Evolutionary conservation across 2,329 filamentous ascomycete genomes (phyloP).

Genomic region (Neophaeococcomyces mojaviensis): DNA sequence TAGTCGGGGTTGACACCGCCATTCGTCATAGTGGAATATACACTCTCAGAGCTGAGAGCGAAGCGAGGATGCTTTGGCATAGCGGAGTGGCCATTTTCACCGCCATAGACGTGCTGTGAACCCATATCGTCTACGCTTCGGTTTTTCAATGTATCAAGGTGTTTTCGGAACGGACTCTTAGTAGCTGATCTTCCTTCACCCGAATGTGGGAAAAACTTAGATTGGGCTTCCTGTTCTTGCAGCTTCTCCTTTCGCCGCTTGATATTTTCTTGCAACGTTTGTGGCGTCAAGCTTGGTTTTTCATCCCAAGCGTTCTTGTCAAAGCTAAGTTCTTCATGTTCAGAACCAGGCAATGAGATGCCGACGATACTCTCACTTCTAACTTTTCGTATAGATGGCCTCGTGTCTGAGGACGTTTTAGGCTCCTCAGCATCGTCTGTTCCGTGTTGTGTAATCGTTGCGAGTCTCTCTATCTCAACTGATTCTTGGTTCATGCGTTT

Average conservation of each 20-base stretch:
- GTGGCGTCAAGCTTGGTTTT: background rate
- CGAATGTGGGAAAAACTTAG: slow-evolving; percentile 18
- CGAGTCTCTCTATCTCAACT: slow-evolving; percentile 20
- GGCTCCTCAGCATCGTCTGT: too few relatives aligned
- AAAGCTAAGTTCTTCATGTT: background rate
- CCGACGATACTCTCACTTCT: background rate
- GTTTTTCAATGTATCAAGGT: background rate
- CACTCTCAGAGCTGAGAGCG: slow-evolving; percentile 30
- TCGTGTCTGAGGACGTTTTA: too few relatives aligned
- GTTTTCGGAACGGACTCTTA: slow-evolving; percentile 16
- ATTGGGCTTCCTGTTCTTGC: slow-evolving; percentile 12
- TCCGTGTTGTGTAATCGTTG: slow-evolving; percentile 9
- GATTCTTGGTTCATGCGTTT: slow-evolving; percentile 30
- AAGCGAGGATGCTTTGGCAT: background rate
- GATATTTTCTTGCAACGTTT: background rate
- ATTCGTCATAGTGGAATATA: slow-evolving; percentile 37
- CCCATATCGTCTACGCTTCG: too few relatives aligned
- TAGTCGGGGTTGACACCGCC: slow-evolving; percentile 25
- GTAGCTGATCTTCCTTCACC: slow-evolving; percentile 10
- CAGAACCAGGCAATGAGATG: slow-evolving; percentile 1
- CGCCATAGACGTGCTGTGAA: too few relatives aligned
- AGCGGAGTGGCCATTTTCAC: too few relatives aligned
- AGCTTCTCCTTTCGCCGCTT: background rate
- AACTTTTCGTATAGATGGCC: too few relatives aligned
- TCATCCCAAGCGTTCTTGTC: slow-evolving; percentile 8